Conservation (phyloP, 1,284 basidiomycete species). For the Taiwanofungus camphoratus region DNA sequence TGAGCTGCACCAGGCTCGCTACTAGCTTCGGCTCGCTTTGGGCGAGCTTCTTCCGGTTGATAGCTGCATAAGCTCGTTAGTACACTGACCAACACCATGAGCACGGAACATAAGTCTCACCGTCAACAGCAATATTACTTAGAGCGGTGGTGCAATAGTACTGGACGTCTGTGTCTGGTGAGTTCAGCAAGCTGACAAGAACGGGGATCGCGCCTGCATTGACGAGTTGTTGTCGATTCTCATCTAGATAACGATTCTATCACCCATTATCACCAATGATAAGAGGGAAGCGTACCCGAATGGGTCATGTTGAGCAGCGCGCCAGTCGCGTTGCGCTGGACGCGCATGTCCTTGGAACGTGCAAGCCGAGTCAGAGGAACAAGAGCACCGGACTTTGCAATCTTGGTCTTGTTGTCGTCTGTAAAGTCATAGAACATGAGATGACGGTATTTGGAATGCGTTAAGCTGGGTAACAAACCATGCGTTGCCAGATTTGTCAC, state of each 20-base stretch:
- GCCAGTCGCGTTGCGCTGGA: constrained; percentile 97
- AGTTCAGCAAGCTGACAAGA: constrained; percentile 90
- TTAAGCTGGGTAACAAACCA: constrained; percentile 46
- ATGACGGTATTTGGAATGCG: neutral
- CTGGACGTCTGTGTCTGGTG: constrained; percentile 98
- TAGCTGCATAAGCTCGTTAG: constrained; percentile 36
- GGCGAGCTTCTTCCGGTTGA: constrained; percentile 94
- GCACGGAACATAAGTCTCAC: constrained; percentile 33
- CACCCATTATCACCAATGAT: constrained; percentile 6
- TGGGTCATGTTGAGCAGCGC: constrained; percentile 99
- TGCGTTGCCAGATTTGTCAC: constrained; percentile 99
- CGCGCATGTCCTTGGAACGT: constrained; percentile 98
- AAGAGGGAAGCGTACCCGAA: constrained; percentile 57
- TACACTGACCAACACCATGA: constrained; percentile 1
- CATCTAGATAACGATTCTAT: constrained; percentile 50
- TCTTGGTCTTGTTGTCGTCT: constrained; percentile 99
- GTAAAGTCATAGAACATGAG: constrained; percentile 4
- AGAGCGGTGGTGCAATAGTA: constrained; percentile 99
- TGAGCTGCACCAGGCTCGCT: constrained; percentile 88
- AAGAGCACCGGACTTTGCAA: constrained; percentile 97
- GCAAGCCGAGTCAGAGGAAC: constrained; percentile 96
- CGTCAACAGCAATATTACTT: constrained; percentile 97
- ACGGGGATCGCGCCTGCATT: constrained; percentile 99
- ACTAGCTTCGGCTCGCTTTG: constrained; percentile 95
- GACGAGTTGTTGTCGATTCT: constrained; percentile 98